Base-by-base conservation (phyloP, 306 rosid genomes). In the Rosa persica region DNA sequence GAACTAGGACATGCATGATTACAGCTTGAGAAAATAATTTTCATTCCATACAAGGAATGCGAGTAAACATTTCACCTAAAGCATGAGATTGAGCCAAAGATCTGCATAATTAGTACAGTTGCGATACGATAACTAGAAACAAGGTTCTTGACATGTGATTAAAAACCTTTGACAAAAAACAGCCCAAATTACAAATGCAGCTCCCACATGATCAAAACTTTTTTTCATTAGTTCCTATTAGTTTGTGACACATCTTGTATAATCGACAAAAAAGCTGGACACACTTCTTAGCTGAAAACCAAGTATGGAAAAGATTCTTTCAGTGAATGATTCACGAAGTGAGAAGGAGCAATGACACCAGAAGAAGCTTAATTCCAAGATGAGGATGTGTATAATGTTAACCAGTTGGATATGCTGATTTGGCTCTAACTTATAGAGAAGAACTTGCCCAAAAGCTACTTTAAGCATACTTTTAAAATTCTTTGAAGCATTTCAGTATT, bases 231-330 rank as follows among this genome's bases (percentile, higher is more conserved):
- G 23, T 66, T 66, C 48, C 48, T 66, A 66, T 66, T 36, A 39
- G 15, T 19, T 1, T 20, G 36, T 61, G 23, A 67, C 11, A 22
- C 10, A n/a, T 12, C 8, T 11, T 8, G 51, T 7, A 66, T 19
- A 12, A 44, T 12, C 5, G 19, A 42, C 4, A 64, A 30, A 42
- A 4, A 12, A 40, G 3, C 51, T 20, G 51, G 13, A 19, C 23
- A 65, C 27, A 1, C 72, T 65, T 66, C 71, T 67, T 27, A 67
- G 27, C 47, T 39, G 73, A 68, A 62, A 68, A 68, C 36, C 49
- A 12, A 36, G 12, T 64, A 6, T 4, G 5, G 57, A 44, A 44
- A 70, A 13, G 5, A 43, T 5, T 22, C 17, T 69, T 15, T 46
- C 11, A 25, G 58, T 23, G 74, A 70, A 23, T 19, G 23, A 47